Percentiles rank a stretch among this genome's conserved stretches.
phyloP scores from a whole-genome alignment of 352 stramenopile species.

The Pythium vanterpoolii region DNA sequence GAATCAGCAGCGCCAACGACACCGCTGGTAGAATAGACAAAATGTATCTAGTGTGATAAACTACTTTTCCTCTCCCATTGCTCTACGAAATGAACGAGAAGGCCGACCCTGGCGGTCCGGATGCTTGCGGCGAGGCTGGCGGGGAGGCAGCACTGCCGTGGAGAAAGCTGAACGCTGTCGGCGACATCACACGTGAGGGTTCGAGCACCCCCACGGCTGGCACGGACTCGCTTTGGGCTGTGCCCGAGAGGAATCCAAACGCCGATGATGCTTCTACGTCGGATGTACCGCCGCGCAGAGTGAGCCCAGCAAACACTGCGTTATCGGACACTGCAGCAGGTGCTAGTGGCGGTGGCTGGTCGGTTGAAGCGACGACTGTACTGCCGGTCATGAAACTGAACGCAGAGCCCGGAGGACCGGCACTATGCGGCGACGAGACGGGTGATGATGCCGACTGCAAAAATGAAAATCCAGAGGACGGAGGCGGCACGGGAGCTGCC shows the following conservation, averaged over 20 bases:
- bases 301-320: constrained; percentile 60
- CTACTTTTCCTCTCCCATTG: background rate
- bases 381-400: constrained; percentile 24
- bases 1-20: background rate
- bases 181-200: constrained; percentile 40
- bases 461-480: constrained; percentile 23
- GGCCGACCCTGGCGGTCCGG: constrained; percentile 11
- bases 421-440: constrained; percentile 14
- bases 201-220: constrained; percentile 24
- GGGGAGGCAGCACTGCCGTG: constrained; percentile 24
- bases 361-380: background rate
- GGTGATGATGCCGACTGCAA: constrained; percentile 17
- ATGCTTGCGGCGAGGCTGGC: constrained; percentile 18
- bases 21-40: background rate
- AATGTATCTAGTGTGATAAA: constrained; percentile 9
- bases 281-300: constrained; percentile 31
- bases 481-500: background rate
- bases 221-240: constrained; percentile 7
- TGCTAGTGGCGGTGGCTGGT: background rate
- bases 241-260: constrained; percentile 51
- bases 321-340: constrained; percentile 9
- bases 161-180: constrained; percentile 62
- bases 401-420: constrained; percentile 15
- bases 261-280: constrained; percentile 35
- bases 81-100: constrained; percentile 30